Percentiles rank a stretch among this genome's conserved stretches.
Conservation (phyloP, 2,329 filamentous ascomycete species). For the Thielaviopsis ethacetica region DNA sequence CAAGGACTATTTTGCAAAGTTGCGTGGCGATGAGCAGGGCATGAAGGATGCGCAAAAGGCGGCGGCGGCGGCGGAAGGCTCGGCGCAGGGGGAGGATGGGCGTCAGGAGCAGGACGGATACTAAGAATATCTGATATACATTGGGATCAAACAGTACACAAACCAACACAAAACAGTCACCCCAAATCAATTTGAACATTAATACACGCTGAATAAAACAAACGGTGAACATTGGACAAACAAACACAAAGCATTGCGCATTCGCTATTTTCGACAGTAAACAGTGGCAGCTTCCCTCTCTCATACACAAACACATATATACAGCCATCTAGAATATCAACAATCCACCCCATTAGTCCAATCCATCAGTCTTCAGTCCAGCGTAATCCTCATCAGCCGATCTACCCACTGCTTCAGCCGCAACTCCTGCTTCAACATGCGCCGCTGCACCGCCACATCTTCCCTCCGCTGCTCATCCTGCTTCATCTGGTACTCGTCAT, state of each 20-base stretch:
- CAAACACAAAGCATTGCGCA: too few species aligned
- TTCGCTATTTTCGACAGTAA: too few species aligned
- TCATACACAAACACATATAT: too few species aligned
- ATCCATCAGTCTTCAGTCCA: too few species aligned
- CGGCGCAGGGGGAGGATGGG: slow-evolving; percentile 17
- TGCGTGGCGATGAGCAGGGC: slow-evolving; percentile 70
- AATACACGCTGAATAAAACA: too few species aligned
- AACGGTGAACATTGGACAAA: too few species aligned
- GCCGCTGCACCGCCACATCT: not conserved
- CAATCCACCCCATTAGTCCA: too few species aligned
- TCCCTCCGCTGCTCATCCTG: not conserved
- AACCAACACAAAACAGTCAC: too few species aligned
- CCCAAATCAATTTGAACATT: too few species aligned
- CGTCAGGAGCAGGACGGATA: slow-evolving; percentile 36
- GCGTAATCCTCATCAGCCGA: not conserved
- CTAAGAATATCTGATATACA: slow-evolving; percentile 16
- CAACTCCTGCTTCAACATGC: not conserved
- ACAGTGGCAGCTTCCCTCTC: too few species aligned
- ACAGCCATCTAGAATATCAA: too few species aligned
- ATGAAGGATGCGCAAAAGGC: slow-evolving; percentile 46
- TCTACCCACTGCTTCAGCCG: not conserved
- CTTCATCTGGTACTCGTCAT: not conserved
- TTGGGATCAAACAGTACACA: not conserved
- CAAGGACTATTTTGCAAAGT: slow-evolving; percentile 86
- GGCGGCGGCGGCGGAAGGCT: slow-evolving; percentile 30